Percentiles rank a stretch among this genome's conserved stretches.
These are phyloP conservation scores for Diaporthe capsici DNA, from an alignment of 2,329 filamentous ascomycete genomes.

Conservation along the genomic window DNA sequence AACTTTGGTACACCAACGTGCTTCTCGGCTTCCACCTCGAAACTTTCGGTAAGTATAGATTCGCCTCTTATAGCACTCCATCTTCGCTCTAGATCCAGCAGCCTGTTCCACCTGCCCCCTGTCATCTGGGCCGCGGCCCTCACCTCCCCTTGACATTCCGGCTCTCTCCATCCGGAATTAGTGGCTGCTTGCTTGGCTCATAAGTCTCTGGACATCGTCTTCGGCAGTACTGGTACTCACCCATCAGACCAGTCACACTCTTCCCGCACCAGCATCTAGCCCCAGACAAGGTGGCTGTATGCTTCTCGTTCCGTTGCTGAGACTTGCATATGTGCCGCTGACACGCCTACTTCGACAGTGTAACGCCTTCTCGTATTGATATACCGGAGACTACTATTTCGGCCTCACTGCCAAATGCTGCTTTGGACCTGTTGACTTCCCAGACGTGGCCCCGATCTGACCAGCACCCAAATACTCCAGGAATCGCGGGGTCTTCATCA, in stretches of 20 bases:
- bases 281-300: conserved; percentile 32
- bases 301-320: neutral
- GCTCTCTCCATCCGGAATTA: conserved; percentile 33
- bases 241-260: conserved; percentile 6
- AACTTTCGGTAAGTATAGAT: conserved; percentile 30
- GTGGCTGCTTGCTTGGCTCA: conserved; percentile 11
- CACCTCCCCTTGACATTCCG: conserved; percentile 22
- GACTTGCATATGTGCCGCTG: conserved; percentile 25
- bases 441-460: conserved; percentile 12
- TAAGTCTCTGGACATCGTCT: neutral
- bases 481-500: neutral
- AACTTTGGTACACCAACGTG: conserved; percentile 34
- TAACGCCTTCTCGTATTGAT: conserved; percentile 4
- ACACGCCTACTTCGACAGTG: conserved; percentile 8
- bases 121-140: conserved; percentile 28
- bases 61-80: conserved; percentile 25
- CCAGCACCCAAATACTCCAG: neutral
- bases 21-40: conserved; percentile 23
- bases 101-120: conserved; percentile 27
- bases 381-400: conserved; percentile 7
- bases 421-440: neutral
- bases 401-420: neutral
- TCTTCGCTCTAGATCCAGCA: conserved; percentile 17
- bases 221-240: conserved; percentile 24
- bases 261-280: conserved; percentile 28